Evolutionary conservation across 2,329 filamentous ascomycete genomes (phyloP).

Genomic region (Diaporthe capsici): DNA sequence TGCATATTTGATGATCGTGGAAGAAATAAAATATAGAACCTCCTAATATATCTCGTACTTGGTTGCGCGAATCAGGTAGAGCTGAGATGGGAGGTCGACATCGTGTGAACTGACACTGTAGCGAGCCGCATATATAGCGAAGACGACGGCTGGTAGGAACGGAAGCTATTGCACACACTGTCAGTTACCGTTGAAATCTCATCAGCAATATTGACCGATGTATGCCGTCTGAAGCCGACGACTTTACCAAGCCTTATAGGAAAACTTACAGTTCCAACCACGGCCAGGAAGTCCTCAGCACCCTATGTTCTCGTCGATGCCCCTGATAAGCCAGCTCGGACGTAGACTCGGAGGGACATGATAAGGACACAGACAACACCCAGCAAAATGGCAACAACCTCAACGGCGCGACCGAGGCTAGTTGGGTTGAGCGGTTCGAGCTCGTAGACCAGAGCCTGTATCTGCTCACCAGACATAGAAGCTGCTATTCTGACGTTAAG

Average conservation of each 20-base stretch:
- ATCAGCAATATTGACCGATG: neutral
- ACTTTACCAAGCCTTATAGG: neutral
- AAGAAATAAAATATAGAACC: conserved; percentile 9
- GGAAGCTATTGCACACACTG: neutral
- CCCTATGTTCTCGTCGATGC: conserved; percentile 9
- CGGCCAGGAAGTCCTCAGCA: conserved; percentile 1
- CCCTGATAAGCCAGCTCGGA: conserved; percentile 7
- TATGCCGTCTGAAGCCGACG: neutral
- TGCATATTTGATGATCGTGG: conserved; percentile 1
- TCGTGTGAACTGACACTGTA: conserved; percentile 2
- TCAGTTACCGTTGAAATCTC: neutral
- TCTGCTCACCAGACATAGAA: conserved; percentile 15
- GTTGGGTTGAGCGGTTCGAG: conserved; percentile 4
- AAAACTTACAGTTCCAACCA: neutral
- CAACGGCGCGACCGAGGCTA: neutral
- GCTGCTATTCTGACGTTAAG: neutral
- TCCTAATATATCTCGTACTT: conserved; percentile 2
- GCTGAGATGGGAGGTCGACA: neutral
- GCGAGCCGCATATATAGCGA: neutral
- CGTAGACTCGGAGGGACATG: neutral
- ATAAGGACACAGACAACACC: neutral
- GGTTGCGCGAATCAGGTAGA: neutral
- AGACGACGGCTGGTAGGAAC: neutral
- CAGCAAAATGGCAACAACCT: conserved; percentile 1
- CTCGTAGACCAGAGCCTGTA: conserved; percentile 4